phyloP scores from a whole-genome alignment of 2,329 filamentous ascomycete genomes.

The Venturia pyrina region DNA sequence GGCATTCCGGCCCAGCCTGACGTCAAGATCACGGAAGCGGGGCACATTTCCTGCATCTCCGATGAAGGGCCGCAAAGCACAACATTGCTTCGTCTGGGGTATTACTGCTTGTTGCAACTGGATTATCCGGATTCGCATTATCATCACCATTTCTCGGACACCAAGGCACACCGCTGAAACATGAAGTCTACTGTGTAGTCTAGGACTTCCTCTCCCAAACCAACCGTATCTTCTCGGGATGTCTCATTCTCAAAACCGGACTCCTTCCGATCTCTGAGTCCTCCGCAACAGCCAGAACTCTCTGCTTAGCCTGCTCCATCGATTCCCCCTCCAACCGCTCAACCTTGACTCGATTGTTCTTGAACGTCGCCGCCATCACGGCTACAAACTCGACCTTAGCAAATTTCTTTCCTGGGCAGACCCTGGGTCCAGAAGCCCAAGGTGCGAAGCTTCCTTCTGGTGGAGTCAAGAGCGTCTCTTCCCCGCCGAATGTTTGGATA shows the following conservation, averaged over 20 bases:
- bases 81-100: too few species aligned
- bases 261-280: not conserved
- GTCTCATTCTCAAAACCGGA: slow-evolving; percentile 7
- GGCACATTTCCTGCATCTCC: not conserved
- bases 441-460: slow-evolving; percentile 7
- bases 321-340: not conserved
- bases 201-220: not conserved
- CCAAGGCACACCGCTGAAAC: too few species aligned
- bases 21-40: not conserved
- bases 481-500: not conserved
- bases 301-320: not conserved
- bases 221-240: slow-evolving; percentile 3
- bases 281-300: not conserved
- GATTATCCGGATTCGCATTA: too few species aligned
- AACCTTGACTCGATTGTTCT: not conserved
- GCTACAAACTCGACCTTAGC: slow-evolving; percentile 12
- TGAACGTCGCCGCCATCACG: slow-evolving; percentile 1
- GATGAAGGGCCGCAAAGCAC: not conserved
- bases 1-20: not conserved
- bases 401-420: slow-evolving; percentile 12
- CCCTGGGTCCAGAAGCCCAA: slow-evolving; percentile 10
- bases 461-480: not conserved
- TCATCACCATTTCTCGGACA: too few species aligned
- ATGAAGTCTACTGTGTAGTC: too few species aligned
- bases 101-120: too few species aligned